Conservation (phyloP, 352 stramenopile species). For the Phytophthora cactorum region DNA sequence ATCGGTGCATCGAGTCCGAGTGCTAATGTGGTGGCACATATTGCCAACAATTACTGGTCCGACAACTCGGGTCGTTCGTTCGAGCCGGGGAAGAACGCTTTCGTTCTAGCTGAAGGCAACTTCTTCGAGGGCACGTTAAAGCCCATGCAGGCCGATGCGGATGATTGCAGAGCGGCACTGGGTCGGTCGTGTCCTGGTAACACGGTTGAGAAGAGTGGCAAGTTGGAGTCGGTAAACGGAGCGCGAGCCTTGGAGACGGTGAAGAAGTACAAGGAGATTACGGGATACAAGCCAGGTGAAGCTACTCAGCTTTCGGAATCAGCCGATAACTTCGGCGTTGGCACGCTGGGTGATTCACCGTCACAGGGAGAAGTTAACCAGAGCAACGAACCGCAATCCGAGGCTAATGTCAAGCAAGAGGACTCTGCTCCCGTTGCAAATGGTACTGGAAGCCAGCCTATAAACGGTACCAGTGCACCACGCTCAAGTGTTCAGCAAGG, state of each 20-base stretch:
- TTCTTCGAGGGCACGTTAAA: slow-evolving; percentile 42
- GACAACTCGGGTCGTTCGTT: slow-evolving; percentile 52
- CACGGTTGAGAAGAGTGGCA: slow-evolving; percentile 13
- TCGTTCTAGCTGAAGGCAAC: slow-evolving; percentile 47
- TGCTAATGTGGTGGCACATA: slow-evolving; percentile 38
- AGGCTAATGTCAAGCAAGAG: neutral
- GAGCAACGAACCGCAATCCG: neutral
- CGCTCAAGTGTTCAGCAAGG: too few species aligned
- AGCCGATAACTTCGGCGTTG: slow-evolving; percentile 22
- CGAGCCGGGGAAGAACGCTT: slow-evolving; percentile 17
- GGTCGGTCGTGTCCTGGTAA: slow-evolving; percentile 20
- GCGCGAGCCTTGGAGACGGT: slow-evolving; percentile 8
- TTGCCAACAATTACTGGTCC: slow-evolving; percentile 52
- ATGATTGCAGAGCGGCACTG: slow-evolving; percentile 18
- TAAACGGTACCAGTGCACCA: too few species aligned
- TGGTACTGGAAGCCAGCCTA: neutral
- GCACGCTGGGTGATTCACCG: neutral
- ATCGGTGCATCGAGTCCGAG: slow-evolving; percentile 10
- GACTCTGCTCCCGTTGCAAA: neutral
- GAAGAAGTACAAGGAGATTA: slow-evolving; percentile 28
- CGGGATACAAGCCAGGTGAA: slow-evolving; percentile 14
- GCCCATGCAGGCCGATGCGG: slow-evolving; percentile 14
- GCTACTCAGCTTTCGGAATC: slow-evolving; percentile 11
- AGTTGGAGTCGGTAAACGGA: slow-evolving; percentile 23
- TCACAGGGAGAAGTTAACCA: neutral